Base-by-base conservation (phyloP, 345 rosid species). In the Syzygium jambos region DNA sequence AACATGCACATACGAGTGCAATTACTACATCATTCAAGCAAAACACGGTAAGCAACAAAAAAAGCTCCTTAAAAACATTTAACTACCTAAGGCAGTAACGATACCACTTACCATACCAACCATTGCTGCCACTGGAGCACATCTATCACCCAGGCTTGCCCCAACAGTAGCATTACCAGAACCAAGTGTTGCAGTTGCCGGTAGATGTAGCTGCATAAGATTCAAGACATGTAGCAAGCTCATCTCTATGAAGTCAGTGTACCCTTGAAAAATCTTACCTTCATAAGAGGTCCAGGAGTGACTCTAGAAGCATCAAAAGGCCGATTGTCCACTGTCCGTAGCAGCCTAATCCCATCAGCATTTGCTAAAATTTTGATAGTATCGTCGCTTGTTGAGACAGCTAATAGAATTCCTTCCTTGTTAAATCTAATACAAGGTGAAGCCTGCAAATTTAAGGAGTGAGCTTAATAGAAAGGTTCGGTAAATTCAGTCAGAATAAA, bases 31-130 rank as follows among this genome's bases (percentile, higher is more conserved):
- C 86, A 30, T 41, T 54, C 10, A 38, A 51, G 34, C 15, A 73
- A 5, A 73, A 5, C 10, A 22, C 11, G 3, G 54, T 0, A 86
- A 51, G 4, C 80, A 52, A 34, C 29, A 86, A n/a, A 68, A 4
- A 63, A 86, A 56, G 34, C 17, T 38, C 29, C 54, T 52, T 9
- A 29, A 84, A 14, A 56, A 27, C 4, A 73, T 14, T 29, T 38
- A 1, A 5, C 46, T 43, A 6, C 46, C 46, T 43, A 43, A 43
- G 7, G 46, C 46, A 43, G 46, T 6, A 43, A 6, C 7, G 7
- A 84, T 49, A 59, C 86, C 49, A 92, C 95, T 90, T 89, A 93
- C 97, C 89, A 89, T 90, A 89, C 91, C 94, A 90, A 95, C 93
- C 87, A 90, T 92, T 77, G 94, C 91, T 88, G 94, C 87, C 34